Evolutionary conservation across 108 stramenopile species (phyloP).

Genomic region (Mayamaea pseudoterrestris): DNA sequence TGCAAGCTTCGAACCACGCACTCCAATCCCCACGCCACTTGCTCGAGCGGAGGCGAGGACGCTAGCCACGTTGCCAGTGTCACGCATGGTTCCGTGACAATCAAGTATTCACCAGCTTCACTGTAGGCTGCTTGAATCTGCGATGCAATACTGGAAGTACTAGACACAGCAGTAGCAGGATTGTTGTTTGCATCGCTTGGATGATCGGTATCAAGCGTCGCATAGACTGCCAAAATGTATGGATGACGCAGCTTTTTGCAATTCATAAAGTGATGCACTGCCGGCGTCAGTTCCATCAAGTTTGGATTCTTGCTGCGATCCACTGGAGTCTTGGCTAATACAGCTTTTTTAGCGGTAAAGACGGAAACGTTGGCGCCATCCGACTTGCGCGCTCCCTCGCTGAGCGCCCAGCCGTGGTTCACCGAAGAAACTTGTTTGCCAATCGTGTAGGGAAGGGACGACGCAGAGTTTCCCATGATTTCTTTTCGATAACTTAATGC

Average conservation of each 20-base stretch:
- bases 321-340: slow-evolving; percentile 35
- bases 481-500: background rate
- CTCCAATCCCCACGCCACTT: slow-evolving; percentile 69
- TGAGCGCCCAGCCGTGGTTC: slow-evolving; percentile 63
- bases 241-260: slow-evolving; percentile 68
- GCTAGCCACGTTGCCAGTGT: slow-evolving; percentile 52
- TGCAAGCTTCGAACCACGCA: slow-evolving; percentile 54
- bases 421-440: slow-evolving; percentile 38
- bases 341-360: slow-evolving; percentile 63
- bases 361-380: slow-evolving; percentile 40
- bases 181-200: slow-evolving; percentile 28
- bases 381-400: slow-evolving; percentile 43
- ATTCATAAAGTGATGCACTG: slow-evolving; percentile 68
- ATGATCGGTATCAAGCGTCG: slow-evolving; percentile 76
- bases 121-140: slow-evolving; percentile 5
- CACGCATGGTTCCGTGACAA: slow-evolving; percentile 66
- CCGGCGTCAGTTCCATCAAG: slow-evolving; percentile 50
- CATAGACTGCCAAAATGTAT: slow-evolving; percentile 54
- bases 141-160: slow-evolving; percentile 15
- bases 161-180: slow-evolving; percentile 8
- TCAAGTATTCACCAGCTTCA: slow-evolving; percentile 58
- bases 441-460: slow-evolving; percentile 65
- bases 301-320: slow-evolving; percentile 13
- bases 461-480: slow-evolving; percentile 57
- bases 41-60: slow-evolving; percentile 21